Conservation (phyloP, 352 stramenopile genomes). For the Aphanomyces euteiches region DNA sequence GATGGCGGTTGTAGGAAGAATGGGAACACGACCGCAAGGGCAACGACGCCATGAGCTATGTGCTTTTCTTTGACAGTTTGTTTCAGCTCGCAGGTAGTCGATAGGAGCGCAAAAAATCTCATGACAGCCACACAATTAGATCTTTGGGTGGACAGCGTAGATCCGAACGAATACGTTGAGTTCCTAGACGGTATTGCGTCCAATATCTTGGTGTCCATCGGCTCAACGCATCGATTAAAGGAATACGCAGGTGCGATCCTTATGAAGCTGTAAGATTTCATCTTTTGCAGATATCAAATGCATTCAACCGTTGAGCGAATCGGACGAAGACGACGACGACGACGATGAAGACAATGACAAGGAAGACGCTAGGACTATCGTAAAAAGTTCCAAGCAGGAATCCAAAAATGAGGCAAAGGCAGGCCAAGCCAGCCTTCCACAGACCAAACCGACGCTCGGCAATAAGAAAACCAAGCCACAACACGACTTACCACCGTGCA, state of each 20-base stretch:
- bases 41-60: slow-evolving; percentile 17
- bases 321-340: background rate
- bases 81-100: slow-evolving; percentile 25
- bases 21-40: slow-evolving; percentile 28
- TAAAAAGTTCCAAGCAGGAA: background rate
- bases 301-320: slow-evolving; percentile 4
- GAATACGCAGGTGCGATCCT: background rate
- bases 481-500: too few relatives aligned
- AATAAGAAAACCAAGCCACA: too few relatives aligned
- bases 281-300: background rate
- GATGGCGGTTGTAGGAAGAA: slow-evolving; percentile 5
- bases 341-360: slow-evolving; percentile 3
- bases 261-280: background rate
- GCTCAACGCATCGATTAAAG: background rate
- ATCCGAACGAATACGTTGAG: slow-evolving; percentile 10
- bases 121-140: background rate
- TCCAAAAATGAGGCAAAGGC: background rate
- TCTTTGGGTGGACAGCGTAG: slow-evolving; percentile 29
- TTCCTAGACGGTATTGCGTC: slow-evolving; percentile 20
- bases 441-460: too few relatives aligned
- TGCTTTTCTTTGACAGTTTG: slow-evolving; percentile 27
- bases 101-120: background rate
- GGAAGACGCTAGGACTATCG: background rate
- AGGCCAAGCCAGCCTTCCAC: too few relatives aligned
- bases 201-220: slow-evolving; percentile 3